Conservation (phyloP, 805 yeast species). For the Wickerhamomyces chambardii region DNA sequence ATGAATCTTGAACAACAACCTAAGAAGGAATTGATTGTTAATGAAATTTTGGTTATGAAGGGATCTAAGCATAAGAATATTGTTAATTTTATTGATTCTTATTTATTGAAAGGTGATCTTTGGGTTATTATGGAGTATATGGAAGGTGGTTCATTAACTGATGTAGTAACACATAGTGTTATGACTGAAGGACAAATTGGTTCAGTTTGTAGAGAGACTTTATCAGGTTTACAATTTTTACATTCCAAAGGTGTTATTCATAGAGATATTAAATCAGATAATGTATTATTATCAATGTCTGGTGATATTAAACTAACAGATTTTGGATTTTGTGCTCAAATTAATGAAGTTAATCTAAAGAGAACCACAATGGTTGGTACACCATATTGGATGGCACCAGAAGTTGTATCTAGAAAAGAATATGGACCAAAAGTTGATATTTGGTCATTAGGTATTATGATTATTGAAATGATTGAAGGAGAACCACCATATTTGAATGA, state of each 20-base stretch:
- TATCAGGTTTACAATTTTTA: constrained; percentile 76
- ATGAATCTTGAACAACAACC: constrained; percentile 95
- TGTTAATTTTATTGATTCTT: constrained; percentile 89
- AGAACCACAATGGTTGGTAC: constrained; percentile 99
- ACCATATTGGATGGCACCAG: constrained; percentile 99
- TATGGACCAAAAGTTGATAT: constrained; percentile 96
- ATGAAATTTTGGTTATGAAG: constrained; percentile 94
- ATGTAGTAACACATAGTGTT: constrained; percentile 81
- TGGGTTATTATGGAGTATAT: constrained; percentile 99
- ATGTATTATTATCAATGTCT: constrained; percentile 68
- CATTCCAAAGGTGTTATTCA: constrained; percentile 93
- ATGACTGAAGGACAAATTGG: constrained; percentile 95
- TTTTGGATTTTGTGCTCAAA: constrained; percentile 94
- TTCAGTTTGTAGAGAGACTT: constrained; percentile 87
- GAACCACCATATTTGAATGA: constrained; percentile 98
- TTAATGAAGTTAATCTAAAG: constrained; percentile 71
- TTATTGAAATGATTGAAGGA: constrained; percentile 97
- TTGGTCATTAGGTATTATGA: constrained; percentile 98
- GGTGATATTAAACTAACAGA: constrained; percentile 95
- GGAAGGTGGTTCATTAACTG: constrained; percentile 98
- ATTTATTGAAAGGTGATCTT: constrained; percentile 63
- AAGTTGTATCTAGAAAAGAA: constrained; percentile 89
- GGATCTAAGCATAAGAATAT: constrained; percentile 85
- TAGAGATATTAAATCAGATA: constrained; percentile 94
- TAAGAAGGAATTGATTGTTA: constrained; percentile 87